Percentiles rank a stretch among this genome's conserved stretches.
Conservation (phyloP, 2,329 filamentous ascomycete genomes). For the Penicillium nordicum region DNA sequence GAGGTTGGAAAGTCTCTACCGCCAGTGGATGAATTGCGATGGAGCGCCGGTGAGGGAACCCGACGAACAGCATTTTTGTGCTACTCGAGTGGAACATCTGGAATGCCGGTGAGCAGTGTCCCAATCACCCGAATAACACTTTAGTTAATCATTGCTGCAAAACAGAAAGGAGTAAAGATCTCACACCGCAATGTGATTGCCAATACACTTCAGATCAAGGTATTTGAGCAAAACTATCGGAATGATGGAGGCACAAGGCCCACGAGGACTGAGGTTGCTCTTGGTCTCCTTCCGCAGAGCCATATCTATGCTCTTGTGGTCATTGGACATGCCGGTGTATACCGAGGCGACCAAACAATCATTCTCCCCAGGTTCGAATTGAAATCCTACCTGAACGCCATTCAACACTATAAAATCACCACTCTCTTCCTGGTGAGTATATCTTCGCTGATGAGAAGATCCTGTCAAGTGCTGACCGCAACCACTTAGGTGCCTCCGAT, state of each 20-base stretch:
- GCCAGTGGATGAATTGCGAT: conserved; percentile 39
- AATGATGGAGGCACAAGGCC: neutral
- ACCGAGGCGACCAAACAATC: conserved; percentile 69
- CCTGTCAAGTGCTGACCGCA: neutral
- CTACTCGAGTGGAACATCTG: conserved; percentile 77
- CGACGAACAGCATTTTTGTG: conserved; percentile 72
- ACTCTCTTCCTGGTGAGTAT: conserved; percentile 61
- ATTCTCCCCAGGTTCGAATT: conserved; percentile 73
- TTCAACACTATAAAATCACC: conserved; percentile 67
- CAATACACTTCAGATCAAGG: conserved; percentile 63
- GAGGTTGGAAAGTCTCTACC: conserved; percentile 52
- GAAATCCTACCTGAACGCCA: conserved; percentile 58
- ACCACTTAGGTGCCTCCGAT: conserved; percentile 67
- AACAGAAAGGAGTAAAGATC: conserved; percentile 77
- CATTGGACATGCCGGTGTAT: conserved; percentile 62
- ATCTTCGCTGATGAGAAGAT: neutral
- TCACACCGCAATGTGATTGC: conserved; percentile 76
- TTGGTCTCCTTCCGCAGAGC: conserved; percentile 74
- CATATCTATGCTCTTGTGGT: conserved; percentile 79
- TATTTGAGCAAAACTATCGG: conserved; percentile 47
- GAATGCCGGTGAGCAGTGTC: conserved; percentile 59
- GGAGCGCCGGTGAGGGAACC: conserved; percentile 44
- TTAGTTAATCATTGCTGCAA: neutral
- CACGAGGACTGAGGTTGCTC: conserved; percentile 47
- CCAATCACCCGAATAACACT: neutral